These are phyloP conservation scores for Penicillium odoratum DNA, from an alignment of 495 filamentous ascomycete species.

Conservation along the genomic window DNA sequence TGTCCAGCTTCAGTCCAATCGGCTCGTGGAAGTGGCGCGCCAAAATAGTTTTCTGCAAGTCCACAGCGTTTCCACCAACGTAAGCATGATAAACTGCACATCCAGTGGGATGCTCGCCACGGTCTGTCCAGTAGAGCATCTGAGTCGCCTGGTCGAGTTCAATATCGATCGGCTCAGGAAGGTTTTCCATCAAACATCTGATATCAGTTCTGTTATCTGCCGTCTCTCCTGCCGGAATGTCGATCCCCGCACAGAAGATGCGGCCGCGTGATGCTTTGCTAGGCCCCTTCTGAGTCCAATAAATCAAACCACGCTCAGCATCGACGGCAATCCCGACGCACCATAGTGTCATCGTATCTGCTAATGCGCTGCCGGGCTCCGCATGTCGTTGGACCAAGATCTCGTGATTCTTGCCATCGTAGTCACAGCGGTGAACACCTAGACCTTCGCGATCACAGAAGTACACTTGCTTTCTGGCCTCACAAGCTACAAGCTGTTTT, in stretches of 20 bases:
- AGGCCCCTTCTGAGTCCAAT: conserved; percentile 53
- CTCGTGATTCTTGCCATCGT: conserved; percentile 48
- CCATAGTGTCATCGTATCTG: conserved; percentile 43
- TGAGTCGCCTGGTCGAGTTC: conserved; percentile 41
- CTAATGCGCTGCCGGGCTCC: conserved; percentile 23
- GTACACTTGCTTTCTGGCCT: conserved; percentile 39
- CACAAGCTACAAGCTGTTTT: conserved; percentile 49
- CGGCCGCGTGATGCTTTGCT: conserved; percentile 46
- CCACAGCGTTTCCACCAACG: conserved; percentile 19
- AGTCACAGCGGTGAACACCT: conserved; percentile 44
- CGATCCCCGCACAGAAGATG: conserved; percentile 47
- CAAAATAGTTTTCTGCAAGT: conserved; percentile 33
- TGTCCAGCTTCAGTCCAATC: conserved; percentile 44
- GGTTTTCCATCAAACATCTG: conserved; percentile 36
- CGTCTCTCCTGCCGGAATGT: conserved; percentile 32
- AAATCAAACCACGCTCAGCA: conserved; percentile 27
- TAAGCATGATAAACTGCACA: conserved; percentile 29
- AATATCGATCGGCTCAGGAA: conserved; percentile 60
- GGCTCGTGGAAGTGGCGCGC: conserved; percentile 45
- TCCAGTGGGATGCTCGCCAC: conserved; percentile 46
- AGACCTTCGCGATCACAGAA: conserved; percentile 58
- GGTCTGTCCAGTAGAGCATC: conserved; percentile 56
- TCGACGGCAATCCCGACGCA: conserved; percentile 54
- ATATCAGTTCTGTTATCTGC: conserved; percentile 40
- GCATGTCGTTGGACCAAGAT: conserved; percentile 31